Evolutionary conservation across 2,329 filamentous ascomycete genomes (phyloP), one percentile per base, ranked within the genome.

Genomic region (Orbilia ellipsospora): DNA sequence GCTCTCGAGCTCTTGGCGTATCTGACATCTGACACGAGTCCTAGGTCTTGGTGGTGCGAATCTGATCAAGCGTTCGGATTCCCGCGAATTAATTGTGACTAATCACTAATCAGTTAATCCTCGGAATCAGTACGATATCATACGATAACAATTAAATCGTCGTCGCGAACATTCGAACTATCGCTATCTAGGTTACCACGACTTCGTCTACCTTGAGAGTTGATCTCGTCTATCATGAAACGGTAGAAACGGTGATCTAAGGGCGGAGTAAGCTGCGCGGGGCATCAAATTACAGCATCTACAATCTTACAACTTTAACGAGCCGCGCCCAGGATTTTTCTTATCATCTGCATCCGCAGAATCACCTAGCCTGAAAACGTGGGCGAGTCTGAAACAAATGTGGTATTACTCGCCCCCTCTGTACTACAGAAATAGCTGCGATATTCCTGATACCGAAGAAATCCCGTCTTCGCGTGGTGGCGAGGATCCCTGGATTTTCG

Each of bases 191-290:
- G 5, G 31, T 1, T 36, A 36, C 31, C 1, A 1, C 31, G 8
- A 36, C 31, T 36, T 36, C 31, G 31, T 36, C 31, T 36, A 36
- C 31, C 31, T 36, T 2, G 10, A 6, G 10, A 73, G 50, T 26
- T 42, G 69, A 56, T 66, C 62, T 28, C 28, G 57, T 63, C 62
- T 73, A 67, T 73, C 69, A 73, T 52, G 69, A 73, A 67, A 66
- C 68, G 61, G 68, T 54, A 48, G 56, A 31, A 45, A 5, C 18
- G 18, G 18, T 20, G 56, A 61, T 20, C 8, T 7, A 62, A 50
- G 20, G 50, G 45, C 36, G 42, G 20, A 48, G 16, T 18, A 48
- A 48, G 16, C 44, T 18, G 13, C 1, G 13, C 44, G 44, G 13
- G 5, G 18, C 8, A n/a, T 18, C 44, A 48, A 48, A 48, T 48